Conservation (phyloP, 2,329 filamentous ascomycete species). For the Aspergillus vadensis region DNA sequence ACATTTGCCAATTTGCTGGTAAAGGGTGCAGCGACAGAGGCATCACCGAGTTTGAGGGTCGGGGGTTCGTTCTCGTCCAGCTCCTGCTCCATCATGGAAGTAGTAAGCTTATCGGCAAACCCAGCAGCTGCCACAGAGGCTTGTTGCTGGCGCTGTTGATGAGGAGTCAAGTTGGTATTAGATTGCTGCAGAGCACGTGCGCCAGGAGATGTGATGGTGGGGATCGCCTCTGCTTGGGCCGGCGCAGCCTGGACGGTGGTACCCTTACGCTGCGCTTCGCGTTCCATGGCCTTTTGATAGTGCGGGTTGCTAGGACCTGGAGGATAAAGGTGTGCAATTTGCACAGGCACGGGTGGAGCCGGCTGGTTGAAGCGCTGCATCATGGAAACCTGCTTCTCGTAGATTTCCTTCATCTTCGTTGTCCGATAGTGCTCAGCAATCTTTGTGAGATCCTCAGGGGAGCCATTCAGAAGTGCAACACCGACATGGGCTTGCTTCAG, state of each 20-base stretch:
- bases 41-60: slow-evolving; percentile 94
- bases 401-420: slow-evolving; percentile 97
- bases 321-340: slow-evolving; percentile 93
- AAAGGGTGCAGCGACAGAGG: slow-evolving; percentile 94
- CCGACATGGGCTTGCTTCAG: slow-evolving; percentile 98
- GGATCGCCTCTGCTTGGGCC: slow-evolving; percentile 59
- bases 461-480: slow-evolving; percentile 93
- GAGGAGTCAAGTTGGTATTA: slow-evolving; percentile 51
- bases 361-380: slow-evolving; percentile 97
- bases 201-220: slow-evolving; percentile 67
- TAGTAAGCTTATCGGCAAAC: slow-evolving; percentile 83
- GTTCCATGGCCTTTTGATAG: slow-evolving; percentile 86
- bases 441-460: slow-evolving; percentile 82
- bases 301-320: slow-evolving; percentile 91
- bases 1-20: slow-evolving; percentile 98
- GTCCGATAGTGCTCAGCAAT: slow-evolving; percentile 93
- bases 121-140: slow-evolving; percentile 71
- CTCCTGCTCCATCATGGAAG: slow-evolving; percentile 86
- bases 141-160: slow-evolving; percentile 56
- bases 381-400: slow-evolving; percentile 89
- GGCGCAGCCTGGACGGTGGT: slow-evolving; percentile 55
- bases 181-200: slow-evolving; percentile 62
- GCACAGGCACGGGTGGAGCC: slow-evolving; percentile 81
- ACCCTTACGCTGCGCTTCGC: slow-evolving; percentile 79
- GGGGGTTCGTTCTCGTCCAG: slow-evolving; percentile 88